phyloP scores from a whole-genome alignment of 2,329 filamentous ascomycete species.

The Colletotrichum liaoningense region DNA sequence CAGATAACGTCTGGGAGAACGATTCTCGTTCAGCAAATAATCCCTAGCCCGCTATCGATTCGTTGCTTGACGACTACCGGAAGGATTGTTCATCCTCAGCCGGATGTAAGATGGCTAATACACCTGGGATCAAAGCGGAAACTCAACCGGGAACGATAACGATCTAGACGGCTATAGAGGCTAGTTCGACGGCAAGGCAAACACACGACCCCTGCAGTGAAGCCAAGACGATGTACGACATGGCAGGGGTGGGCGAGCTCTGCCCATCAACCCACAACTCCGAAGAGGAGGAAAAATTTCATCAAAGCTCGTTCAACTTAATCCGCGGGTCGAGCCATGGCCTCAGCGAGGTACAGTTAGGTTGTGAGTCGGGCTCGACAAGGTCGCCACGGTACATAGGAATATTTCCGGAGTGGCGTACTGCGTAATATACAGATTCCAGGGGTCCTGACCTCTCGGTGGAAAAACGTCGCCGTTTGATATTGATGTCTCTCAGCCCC shows the following conservation, averaged over 20 bases:
- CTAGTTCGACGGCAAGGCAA: conserved; percentile 33
- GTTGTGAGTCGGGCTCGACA: conserved; percentile 4
- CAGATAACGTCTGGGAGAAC: conserved; percentile 1
- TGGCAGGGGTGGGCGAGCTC: conserved; percentile 22
- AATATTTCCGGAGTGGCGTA: background rate
- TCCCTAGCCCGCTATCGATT: conserved; percentile 2
- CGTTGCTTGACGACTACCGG: background rate
- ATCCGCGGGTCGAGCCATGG: background rate
- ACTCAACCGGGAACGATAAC: conserved; percentile 10
- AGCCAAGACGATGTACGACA: conserved; percentile 32
- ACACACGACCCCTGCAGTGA: conserved; percentile 21
- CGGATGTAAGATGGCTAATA: background rate
- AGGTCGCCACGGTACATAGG: background rate
- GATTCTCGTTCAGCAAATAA: background rate
- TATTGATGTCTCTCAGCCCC: background rate
- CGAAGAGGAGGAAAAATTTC: background rate
- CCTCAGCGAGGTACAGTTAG: background rate
- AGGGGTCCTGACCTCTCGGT: background rate
- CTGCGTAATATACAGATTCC: background rate
- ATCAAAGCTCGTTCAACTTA: background rate
- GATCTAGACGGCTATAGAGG: background rate
- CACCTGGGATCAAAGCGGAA: conserved; percentile 6
- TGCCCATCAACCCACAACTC: conserved; percentile 5
- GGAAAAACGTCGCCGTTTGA: background rate
- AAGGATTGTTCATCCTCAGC: background rate